Percentiles rank a stretch among this genome's conserved stretches.
phyloP scores from a whole-genome alignment of 148 eudicot genomes.

The Rhododendron griersonianum region DNA sequence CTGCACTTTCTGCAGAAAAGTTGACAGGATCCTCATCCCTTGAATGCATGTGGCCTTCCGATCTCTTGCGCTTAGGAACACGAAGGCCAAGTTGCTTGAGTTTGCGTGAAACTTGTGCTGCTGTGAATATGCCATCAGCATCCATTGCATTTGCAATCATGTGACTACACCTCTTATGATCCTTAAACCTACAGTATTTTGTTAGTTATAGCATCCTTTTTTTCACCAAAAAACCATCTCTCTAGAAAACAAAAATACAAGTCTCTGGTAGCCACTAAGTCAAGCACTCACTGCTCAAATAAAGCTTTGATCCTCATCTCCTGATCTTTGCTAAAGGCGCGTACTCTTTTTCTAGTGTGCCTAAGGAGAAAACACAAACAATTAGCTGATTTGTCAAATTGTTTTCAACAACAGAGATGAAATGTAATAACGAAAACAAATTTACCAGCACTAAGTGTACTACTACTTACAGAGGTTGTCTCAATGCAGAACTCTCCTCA shows the following conservation, averaged over 20 bases:
- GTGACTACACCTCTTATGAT: slow-evolving; percentile 78
- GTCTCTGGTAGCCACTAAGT: slow-evolving; percentile 5
- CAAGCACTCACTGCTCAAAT: slow-evolving; percentile 72
- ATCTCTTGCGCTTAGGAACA: slow-evolving; percentile 39
- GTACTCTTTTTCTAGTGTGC: slow-evolving; percentile 68
- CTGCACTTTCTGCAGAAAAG: slow-evolving; percentile 35
- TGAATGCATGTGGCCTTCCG: slow-evolving; percentile 24
- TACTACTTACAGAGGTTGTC: slow-evolving; percentile 49
- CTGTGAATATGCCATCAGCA: slow-evolving; percentile 56
- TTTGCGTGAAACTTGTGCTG: slow-evolving; percentile 76
- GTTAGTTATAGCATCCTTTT: neutral
- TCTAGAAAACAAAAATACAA: neutral
- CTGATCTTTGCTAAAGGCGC: slow-evolving; percentile 61
- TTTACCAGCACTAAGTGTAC: neutral
- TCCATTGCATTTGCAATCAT: slow-evolving; percentile 87
- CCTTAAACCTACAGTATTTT: slow-evolving; percentile 60
- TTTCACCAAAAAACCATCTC: neutral
- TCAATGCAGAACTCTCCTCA: slow-evolving; percentile 27
- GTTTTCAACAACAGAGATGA: neutral
- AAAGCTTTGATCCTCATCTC: slow-evolving; percentile 59
- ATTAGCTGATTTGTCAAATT: neutral
- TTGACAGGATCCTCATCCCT: slow-evolving; percentile 38
- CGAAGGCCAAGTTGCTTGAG: slow-evolving; percentile 84
- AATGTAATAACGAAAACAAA: neutral
- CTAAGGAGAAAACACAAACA: slow-evolving; percentile 23